Evolutionary conservation across 768 basidiomycete genomes (phyloP).

Genomic region (Naganishia vaughanmartiniae): DNA sequence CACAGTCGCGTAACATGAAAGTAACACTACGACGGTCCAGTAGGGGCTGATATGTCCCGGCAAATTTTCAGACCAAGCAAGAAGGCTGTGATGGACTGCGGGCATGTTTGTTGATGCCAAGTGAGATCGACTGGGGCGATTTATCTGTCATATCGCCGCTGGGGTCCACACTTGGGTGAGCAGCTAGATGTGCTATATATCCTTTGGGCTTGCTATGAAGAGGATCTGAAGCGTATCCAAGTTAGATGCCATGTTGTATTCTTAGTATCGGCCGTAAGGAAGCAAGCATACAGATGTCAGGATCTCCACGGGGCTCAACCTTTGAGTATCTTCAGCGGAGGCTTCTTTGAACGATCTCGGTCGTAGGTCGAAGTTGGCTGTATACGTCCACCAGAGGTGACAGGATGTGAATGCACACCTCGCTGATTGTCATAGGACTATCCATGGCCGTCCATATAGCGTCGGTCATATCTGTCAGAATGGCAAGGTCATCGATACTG

Average conservation of each 20-base stretch:
- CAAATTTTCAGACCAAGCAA: not conserved
- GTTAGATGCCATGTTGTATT: not conserved
- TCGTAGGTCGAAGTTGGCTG: not conserved
- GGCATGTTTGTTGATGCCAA: not conserved
- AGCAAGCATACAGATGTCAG: not conserved
- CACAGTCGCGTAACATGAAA: not conserved
- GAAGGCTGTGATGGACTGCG: not conserved
- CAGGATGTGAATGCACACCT: not conserved
- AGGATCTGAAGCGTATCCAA: not conserved
- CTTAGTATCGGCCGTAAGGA: not conserved
- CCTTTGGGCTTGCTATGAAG: not conserved
- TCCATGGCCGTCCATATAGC: not conserved
- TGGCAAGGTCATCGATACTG: not conserved
- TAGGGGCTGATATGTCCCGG: not conserved
- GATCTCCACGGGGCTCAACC: not conserved
- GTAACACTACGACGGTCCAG: not conserved
- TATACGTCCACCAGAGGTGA: too few relatives aligned
- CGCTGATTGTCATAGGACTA: not conserved
- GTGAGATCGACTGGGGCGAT: not conserved
- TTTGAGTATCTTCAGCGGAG: not conserved
- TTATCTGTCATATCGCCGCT: not conserved
- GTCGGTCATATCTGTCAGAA: not conserved
- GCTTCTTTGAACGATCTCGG: too few relatives aligned
- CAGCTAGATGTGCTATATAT: too few relatives aligned
- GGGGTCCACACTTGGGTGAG: too few relatives aligned